Conservation (phyloP, 306 rosid genomes). For the Oxytropis ochrocephala region DNA sequence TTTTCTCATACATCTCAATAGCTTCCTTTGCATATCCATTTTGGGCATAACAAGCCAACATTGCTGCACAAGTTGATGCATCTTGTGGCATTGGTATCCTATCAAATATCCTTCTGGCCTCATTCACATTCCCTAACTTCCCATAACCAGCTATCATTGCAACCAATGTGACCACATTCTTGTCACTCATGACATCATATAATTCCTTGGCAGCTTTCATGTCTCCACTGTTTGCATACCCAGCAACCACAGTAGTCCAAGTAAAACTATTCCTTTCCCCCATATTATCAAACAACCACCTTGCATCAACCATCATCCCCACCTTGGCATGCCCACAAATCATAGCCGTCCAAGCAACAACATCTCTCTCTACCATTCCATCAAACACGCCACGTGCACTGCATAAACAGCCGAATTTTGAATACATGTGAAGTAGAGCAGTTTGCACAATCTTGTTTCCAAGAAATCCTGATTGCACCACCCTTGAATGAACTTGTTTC, state of each 20-base stretch:
- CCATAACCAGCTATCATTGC: constrained; percentile 81
- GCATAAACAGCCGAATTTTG: constrained; percentile 43
- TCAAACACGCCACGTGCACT: constrained; percentile 54
- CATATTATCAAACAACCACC: constrained; percentile 56
- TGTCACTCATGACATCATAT: constrained; percentile 45
- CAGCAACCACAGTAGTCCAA: constrained; percentile 74
- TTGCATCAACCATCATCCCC: constrained; percentile 61
- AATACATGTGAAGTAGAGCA: constrained; percentile 58
- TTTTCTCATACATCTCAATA: constrained; percentile 41
- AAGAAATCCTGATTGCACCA: constrained; percentile 39
- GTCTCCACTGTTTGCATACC: constrained; percentile 54
- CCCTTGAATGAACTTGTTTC: constrained; percentile 45
- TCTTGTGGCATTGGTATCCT: constrained; percentile 23
- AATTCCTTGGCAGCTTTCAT: constrained; percentile 58
- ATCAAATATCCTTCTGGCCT: constrained; percentile 45
- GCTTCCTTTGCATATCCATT: constrained; percentile 68
- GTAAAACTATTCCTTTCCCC: constrained; percentile 40
- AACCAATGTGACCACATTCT: constrained; percentile 31
- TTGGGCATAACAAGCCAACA: constrained; percentile 75
- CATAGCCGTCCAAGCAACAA: constrained; percentile 72
- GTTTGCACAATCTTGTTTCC: constrained; percentile 59
- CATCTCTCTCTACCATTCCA: constrained; percentile 50
- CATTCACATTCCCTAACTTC: constrained; percentile 43
- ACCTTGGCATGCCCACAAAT: constrained; percentile 51
- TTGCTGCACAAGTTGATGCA: constrained; percentile 53